These are phyloP conservation scores for Leccinum ochraceum DNA, from an alignment of 768 basidiomycete genomes.

Conservation along the genomic window DNA sequence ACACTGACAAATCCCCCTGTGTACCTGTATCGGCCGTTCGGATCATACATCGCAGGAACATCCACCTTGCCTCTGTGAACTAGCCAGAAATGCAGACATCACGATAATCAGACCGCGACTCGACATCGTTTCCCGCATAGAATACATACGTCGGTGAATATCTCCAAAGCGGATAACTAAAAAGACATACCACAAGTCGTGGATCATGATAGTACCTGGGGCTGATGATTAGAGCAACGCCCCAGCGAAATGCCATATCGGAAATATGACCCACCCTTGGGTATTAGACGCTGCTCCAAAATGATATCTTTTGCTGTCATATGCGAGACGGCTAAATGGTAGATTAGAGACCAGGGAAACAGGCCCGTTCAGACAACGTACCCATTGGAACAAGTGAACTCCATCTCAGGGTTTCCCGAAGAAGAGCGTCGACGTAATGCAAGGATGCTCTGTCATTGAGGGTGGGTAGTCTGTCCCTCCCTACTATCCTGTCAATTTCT, in stretches of 20 bases:
- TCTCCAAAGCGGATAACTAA: no score
- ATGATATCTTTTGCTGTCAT: constrained; percentile 38
- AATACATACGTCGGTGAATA: constrained; percentile 52
- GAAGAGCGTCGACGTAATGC: constrained; percentile 24
- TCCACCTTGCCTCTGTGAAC: constrained; percentile 72
- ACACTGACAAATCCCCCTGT: constrained; percentile 61
- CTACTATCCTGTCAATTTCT: constrained; percentile 19
- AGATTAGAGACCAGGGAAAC: not conserved
- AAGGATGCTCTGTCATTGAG: constrained; percentile 21
- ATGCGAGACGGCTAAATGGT: constrained; percentile 29
- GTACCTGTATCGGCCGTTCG: constrained; percentile 78
- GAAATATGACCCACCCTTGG: no score
- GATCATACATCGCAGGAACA: constrained; percentile 83
- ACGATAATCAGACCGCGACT: constrained; percentile 2
- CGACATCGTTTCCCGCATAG: not conserved
- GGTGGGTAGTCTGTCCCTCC: constrained; percentile 18
- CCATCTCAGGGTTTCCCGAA: constrained; percentile 27
- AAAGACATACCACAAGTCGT: no score
- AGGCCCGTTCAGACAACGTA: not conserved
- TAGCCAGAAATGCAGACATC: constrained; percentile 66
- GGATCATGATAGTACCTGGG: constrained; percentile 78
- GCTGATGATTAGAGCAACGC: no score
- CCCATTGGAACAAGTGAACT: constrained; percentile 22
- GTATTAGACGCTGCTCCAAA: constrained; percentile 43
- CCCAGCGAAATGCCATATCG: no score